Conservation (phyloP, 768 basidiomycete genomes). For the Kwoniella botswanensis region DNA sequence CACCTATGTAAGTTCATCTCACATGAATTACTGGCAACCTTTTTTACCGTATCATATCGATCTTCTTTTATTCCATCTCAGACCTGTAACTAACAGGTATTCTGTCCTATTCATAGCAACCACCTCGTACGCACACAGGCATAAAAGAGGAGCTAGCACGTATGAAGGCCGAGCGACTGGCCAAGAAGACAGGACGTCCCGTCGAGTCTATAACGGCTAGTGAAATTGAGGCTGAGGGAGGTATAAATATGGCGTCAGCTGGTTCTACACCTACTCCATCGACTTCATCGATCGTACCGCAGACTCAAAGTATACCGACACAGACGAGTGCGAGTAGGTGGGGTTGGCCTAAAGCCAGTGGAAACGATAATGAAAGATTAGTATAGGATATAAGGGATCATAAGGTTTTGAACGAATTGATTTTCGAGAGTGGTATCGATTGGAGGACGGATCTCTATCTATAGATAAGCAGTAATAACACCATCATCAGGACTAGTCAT, state of each 20-base stretch:
- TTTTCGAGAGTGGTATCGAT: background rate
- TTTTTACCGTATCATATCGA: too few relatives aligned
- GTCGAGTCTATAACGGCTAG: background rate
- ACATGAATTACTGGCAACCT: too few relatives aligned
- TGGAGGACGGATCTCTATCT: too few relatives aligned
- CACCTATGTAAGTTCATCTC: constrained; percentile 44
- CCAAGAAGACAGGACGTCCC: constrained; percentile 11
- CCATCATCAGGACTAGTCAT: too few relatives aligned
- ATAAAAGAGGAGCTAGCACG: constrained; percentile 40
- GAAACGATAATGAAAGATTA: constrained; percentile 4
- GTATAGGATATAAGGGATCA: constrained; percentile 3
- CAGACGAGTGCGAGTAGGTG: background rate
- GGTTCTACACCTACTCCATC: background rate
- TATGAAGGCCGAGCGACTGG: constrained; percentile 34
- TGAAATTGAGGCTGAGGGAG: constrained; percentile 2
- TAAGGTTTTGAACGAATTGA: background rate
- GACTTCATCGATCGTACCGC: too few relatives aligned
- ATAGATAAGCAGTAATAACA: too few relatives aligned
- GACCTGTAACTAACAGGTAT: too few relatives aligned
- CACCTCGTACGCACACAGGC: constrained; percentile 36
- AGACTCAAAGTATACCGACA: background rate
- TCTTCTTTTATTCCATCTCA: too few relatives aligned
- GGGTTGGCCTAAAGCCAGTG: constrained; percentile 2
- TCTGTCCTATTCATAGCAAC: constrained; percentile 29
- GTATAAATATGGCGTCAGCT: background rate